phyloP scores from a whole-genome alignment of 2,329 filamentous ascomycete genomes.

The Trematosphaeria pertusa region DNA sequence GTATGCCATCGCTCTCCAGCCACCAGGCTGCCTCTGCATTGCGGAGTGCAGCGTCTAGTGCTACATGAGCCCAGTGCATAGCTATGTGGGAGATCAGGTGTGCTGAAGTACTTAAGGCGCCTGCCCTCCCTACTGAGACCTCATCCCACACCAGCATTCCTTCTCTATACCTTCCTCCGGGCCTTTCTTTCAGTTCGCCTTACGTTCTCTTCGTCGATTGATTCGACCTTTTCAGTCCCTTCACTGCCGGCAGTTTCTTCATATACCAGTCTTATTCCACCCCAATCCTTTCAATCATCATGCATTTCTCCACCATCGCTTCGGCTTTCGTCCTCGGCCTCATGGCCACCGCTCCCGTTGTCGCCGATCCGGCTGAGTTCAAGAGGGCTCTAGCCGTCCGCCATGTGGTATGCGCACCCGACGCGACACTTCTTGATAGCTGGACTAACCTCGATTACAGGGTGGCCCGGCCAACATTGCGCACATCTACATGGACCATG shows the following conservation, averaged over 20 bases:
- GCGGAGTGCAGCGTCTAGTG: not conserved
- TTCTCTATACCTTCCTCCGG: constrained; percentile 1
- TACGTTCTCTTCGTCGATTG: constrained; percentile 15
- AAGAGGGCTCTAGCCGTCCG: constrained; percentile 1
- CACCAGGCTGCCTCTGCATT: constrained; percentile 2
- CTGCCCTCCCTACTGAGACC: not conserved
- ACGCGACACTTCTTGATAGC: not conserved
- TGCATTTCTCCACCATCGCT: constrained; percentile 13
- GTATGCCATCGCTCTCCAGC: too few species aligned
- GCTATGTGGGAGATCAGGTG: not conserved
- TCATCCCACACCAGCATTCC: constrained; percentile 5
- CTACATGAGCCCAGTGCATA: not conserved
- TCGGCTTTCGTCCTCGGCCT: constrained; percentile 9
- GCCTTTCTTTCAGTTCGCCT: not conserved
- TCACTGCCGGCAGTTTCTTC: constrained; percentile 9
- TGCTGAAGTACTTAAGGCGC: constrained; percentile 8
- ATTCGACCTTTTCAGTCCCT: constrained; percentile 10
- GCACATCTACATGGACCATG: not conserved
- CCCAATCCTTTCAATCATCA: constrained; percentile 7
- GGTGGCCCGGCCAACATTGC: constrained; percentile 1
- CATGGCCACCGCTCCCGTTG: constrained; percentile 6
- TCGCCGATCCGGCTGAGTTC: constrained; percentile 3
- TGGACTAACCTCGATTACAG: not conserved
- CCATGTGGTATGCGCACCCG: not conserved
- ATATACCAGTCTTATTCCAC: not conserved